phyloP scores from a whole-genome alignment of 306 rosid genomes.

The Carpinus viminea region DNA sequence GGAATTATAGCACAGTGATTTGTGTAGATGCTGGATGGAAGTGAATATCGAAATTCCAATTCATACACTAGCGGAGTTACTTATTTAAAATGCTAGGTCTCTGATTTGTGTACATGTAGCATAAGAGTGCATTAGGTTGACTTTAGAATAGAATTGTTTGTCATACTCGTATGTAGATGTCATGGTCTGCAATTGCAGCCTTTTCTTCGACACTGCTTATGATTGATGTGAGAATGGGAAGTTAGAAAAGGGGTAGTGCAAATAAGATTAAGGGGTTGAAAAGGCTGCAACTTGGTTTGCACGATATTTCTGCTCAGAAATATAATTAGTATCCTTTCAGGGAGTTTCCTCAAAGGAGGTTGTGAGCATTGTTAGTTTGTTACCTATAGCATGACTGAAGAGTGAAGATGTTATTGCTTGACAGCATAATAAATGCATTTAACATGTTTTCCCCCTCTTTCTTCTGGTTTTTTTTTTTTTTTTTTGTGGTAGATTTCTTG shows the following conservation, averaged over 20 bases:
- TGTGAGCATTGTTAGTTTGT: neutral
- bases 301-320: neutral
- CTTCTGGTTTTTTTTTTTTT: too few relatives aligned
- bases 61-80: neutral
- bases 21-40: neutral
- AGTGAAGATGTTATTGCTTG: neutral
- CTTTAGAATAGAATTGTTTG: neutral
- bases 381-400: neutral
- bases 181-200: neutral
- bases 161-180: neutral
- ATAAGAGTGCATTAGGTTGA: neutral
- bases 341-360: neutral
- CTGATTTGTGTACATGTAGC: neutral
- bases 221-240: neutral
- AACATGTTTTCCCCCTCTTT: neutral
- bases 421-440: slow-evolving; percentile 6
- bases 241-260: neutral
- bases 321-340: neutral
- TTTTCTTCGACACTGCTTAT: neutral
- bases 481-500: too few relatives aligned
- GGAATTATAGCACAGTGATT: neutral
- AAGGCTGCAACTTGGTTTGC: neutral
- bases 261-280: neutral
- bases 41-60: neutral
- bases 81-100: neutral